A percentile compares a stretch with the other conserved stretches of the same genome.
phyloP scores from a whole-genome alignment of 2,329 filamentous ascomycete genomes.

The Colletotrichum euphorbiae region DNA sequence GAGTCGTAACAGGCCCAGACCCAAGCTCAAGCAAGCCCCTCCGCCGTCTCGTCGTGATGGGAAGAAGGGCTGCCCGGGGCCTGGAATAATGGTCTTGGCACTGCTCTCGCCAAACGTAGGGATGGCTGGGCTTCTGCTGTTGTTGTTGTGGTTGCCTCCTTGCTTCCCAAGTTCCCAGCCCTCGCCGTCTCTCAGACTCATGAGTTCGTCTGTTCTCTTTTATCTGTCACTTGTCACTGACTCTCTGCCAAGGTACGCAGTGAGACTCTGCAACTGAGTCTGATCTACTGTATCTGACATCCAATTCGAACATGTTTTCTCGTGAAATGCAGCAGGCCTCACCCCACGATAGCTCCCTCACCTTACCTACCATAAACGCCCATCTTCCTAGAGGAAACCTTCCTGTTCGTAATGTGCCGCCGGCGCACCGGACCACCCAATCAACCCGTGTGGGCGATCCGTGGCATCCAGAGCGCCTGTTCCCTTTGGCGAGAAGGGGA shows the following conservation, averaged over 20 bases:
- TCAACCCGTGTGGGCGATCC: background rate
- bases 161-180: slow-evolving; percentile 4
- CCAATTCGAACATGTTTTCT: background rate
- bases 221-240: background rate
- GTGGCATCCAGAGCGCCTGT: slow-evolving; percentile 2
- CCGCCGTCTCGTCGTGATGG: background rate
- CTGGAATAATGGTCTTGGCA: slow-evolving; percentile 32
- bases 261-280: background rate
- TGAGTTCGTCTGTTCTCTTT: slow-evolving; percentile 6
- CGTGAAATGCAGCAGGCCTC: background rate
- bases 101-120: slow-evolving; percentile 7
- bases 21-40: background rate
- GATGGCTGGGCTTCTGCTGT: slow-evolving; percentile 26
- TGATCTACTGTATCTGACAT: background rate
- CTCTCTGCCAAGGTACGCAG: background rate
- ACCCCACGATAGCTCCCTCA: background rate
- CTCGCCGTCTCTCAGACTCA: background rate
- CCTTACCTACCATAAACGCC: too few relatives aligned
- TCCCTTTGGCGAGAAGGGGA: slow-evolving; percentile 4
- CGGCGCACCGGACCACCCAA: background rate
- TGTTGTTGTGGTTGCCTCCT: slow-evolving; percentile 3
- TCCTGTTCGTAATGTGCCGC: background rate
- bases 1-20: slow-evolving; percentile 21
- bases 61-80: slow-evolving; percentile 5
- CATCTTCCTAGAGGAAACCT: background rate